phyloP scores from a whole-genome alignment of 352 stramenopile species.

The Pythium monospermum region DNA sequence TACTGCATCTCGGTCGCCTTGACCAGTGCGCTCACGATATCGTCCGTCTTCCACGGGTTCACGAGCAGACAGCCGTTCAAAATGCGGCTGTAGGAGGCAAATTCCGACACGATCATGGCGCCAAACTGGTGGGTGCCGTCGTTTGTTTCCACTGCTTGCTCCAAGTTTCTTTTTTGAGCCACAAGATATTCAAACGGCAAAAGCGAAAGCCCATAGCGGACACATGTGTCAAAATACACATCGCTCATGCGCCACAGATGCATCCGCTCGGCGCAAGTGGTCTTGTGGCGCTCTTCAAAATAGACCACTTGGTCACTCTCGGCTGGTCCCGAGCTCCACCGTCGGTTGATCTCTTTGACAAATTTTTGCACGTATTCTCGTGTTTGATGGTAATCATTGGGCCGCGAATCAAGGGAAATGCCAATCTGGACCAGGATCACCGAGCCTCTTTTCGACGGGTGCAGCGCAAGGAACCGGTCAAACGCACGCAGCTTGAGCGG shows the following conservation, averaged over 20 bases:
- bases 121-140: slow-evolving; percentile 48
- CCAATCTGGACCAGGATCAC: slow-evolving; percentile 81
- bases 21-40: slow-evolving; percentile 66
- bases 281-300: slow-evolving; percentile 66
- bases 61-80: slow-evolving; percentile 95
- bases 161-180: slow-evolving; percentile 47
- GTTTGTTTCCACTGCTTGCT: slow-evolving; percentile 23
- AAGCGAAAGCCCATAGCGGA: slow-evolving; percentile 60
- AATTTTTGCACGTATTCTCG: slow-evolving; percentile 88
- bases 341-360: slow-evolving; percentile 90
- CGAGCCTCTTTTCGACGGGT: slow-evolving; percentile 58
- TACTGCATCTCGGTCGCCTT: slow-evolving; percentile 72
- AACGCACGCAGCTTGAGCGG: slow-evolving; percentile 96
- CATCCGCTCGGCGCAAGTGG: slow-evolving; percentile 61
- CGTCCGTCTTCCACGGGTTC: slow-evolving; percentile 96
- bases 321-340: slow-evolving; percentile 25
- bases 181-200: slow-evolving; percentile 78
- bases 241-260: slow-evolving; percentile 67
- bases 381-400: slow-evolving; percentile 93
- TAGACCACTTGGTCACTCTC: slow-evolving; percentile 48
- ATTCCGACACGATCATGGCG: slow-evolving; percentile 95
- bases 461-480: slow-evolving; percentile 91
- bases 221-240: slow-evolving; percentile 63
- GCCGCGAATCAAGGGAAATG: slow-evolving; percentile 60
- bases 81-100: slow-evolving; percentile 94